Percentiles rank a stretch among this genome's conserved stretches.
phyloP scores from a whole-genome alignment of 2,329 filamentous ascomycete genomes.

The Pseudogymnoascus sp. region DNA sequence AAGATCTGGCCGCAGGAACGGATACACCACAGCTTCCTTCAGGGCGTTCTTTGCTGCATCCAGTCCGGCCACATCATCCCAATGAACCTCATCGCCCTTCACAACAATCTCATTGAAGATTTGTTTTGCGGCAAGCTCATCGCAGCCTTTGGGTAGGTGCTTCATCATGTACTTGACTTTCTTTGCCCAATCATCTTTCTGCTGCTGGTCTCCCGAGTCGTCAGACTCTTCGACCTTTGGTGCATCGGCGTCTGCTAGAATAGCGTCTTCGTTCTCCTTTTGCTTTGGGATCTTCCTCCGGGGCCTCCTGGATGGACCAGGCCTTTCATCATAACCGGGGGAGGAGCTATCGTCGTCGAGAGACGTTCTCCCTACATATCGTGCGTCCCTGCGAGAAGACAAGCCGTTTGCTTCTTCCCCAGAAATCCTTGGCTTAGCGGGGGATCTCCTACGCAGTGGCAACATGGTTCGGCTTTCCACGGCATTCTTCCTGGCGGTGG shows the following conservation, averaged over 20 bases:
- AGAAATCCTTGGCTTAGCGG: constrained; percentile 10
- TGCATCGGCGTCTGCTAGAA: constrained; percentile 30
- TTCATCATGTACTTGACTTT: constrained; percentile 61
- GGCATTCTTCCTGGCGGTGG: constrained; percentile 20
- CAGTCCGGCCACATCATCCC: constrained; percentile 86
- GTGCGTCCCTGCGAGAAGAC: constrained; percentile 17
- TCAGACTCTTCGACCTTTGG: constrained; percentile 33
- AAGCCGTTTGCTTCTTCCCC: constrained; percentile 25
- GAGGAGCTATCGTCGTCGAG: constrained; percentile 23
- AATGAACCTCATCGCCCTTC: constrained; percentile 87
- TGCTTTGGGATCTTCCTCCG: constrained; percentile 22
- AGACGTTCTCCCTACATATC: background rate
- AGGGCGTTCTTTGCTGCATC: constrained; percentile 85
- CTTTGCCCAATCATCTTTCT: constrained; percentile 48
- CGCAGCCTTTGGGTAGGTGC: constrained; percentile 71
- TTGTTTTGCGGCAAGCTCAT: constrained; percentile 74
- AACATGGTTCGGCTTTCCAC: constrained; percentile 24
- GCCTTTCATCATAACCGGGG: constrained; percentile 25
- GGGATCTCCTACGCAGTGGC: constrained; percentile 23
- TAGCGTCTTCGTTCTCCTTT: constrained; percentile 27
- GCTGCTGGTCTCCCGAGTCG: constrained; percentile 32
- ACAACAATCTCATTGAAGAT: constrained; percentile 96
- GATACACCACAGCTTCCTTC: constrained; percentile 94
- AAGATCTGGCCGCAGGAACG: constrained; percentile 86
- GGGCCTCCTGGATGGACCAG: constrained; percentile 22